phyloP scores from a whole-genome alignment of 805 yeast genomes.

The Diddensiella caesifluorescens region DNA sequence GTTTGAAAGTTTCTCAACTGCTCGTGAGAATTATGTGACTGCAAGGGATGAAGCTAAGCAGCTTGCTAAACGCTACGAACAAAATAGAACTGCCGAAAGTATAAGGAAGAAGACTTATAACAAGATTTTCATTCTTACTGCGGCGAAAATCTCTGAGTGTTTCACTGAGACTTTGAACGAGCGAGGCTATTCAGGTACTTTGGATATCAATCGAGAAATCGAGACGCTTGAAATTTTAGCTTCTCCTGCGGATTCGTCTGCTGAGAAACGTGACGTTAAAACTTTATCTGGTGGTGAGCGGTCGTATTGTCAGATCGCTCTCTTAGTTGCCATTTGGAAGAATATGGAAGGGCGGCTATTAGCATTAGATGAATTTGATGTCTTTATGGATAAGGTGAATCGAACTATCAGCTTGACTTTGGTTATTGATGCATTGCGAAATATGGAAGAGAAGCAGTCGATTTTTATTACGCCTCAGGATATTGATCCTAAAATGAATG shows the following conservation, averaged over 20 bases:
- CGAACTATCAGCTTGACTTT: constrained; percentile 72
- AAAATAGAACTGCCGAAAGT: background rate
- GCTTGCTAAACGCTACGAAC: background rate
- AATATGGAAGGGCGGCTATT: constrained; percentile 83
- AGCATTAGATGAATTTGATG: constrained; percentile 94
- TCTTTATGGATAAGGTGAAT: constrained; percentile 92
- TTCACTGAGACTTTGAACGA: constrained; percentile 37
- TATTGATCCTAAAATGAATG: constrained; percentile 61
- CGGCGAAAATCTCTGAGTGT: constrained; percentile 11
- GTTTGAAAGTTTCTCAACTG: background rate
- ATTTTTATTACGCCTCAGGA: constrained; percentile 94
- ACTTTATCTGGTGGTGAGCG: constrained; percentile 96
- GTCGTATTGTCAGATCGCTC: constrained; percentile 85
- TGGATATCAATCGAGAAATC: constrained; percentile 52
- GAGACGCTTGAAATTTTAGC: constrained; percentile 26
- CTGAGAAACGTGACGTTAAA: constrained; percentile 60
- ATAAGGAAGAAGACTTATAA: constrained; percentile 3
- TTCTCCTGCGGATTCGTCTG: constrained; percentile 34
- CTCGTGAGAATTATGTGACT: background rate
- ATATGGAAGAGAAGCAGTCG: constrained; percentile 69
- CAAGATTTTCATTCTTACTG: background rate
- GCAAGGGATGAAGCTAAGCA: constrained; percentile 4
- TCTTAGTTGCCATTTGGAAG: constrained; percentile 85
- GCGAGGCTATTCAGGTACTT: constrained; percentile 69
- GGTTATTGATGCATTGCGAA: constrained; percentile 61